Conservation (phyloP, 2,329 filamentous ascomycete species). For the Clonostachys byssicola region DNA sequence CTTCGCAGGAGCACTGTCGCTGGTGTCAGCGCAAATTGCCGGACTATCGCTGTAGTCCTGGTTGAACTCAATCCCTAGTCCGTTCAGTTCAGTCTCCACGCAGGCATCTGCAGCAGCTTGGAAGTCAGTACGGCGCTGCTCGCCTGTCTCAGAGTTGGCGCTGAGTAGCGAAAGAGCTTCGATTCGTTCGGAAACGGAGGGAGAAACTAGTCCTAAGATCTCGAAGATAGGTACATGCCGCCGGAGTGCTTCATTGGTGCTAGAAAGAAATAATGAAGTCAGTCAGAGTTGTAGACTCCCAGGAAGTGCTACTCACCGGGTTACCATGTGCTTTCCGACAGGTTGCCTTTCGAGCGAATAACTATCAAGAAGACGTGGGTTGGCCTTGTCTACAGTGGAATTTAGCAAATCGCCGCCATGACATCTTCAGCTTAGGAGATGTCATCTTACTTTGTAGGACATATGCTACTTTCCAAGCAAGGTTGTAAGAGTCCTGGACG, state of each 20-base stretch:
- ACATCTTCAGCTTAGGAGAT: no score
- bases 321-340: background rate
- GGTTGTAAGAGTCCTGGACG: slow-evolving; percentile 51
- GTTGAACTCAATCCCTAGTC: slow-evolving; percentile 24
- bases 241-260: slow-evolving; percentile 24
- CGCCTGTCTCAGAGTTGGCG: background rate
- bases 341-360: background rate
- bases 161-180: slow-evolving; percentile 16
- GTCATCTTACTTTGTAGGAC: slow-evolving; percentile 8
- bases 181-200: slow-evolving; percentile 42
- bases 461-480: slow-evolving; percentile 51
- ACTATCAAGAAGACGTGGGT: background rate
- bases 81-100: slow-evolving; percentile 32
- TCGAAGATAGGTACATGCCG: slow-evolving; percentile 44
- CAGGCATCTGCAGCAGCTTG: slow-evolving; percentile 9
- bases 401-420: no score
- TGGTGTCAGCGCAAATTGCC: no score
- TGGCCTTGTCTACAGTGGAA: slow-evolving; percentile 12
- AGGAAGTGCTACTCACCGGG: slow-evolving; percentile 30
- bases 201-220: slow-evolving; percentile 55
- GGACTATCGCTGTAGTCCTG: slow-evolving; percentile 32
- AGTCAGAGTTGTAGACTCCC: no score
- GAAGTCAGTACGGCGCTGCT: slow-evolving; percentile 4
- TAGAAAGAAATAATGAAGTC: no score
- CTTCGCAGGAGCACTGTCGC: no score